Conservation (phyloP, 306 rosid genomes). For the Macrotyloma uniflorum region DNA sequence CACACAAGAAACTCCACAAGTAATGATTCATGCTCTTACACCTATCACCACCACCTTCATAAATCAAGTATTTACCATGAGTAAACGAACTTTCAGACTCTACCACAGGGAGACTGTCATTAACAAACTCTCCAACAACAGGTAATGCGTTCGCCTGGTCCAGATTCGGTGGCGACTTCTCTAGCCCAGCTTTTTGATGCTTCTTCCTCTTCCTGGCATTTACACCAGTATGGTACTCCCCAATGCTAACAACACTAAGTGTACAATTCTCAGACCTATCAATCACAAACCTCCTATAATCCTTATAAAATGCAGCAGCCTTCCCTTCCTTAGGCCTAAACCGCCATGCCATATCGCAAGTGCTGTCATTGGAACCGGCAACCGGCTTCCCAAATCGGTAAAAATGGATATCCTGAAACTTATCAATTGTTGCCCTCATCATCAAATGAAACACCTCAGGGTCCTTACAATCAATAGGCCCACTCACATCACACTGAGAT, state of each 20-base stretch:
- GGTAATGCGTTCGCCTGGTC: constrained; percentile 58
- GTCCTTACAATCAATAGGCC: constrained; percentile 79
- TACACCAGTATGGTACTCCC: constrained; percentile 84
- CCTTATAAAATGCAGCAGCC: constrained; percentile 88
- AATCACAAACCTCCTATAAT: constrained; percentile 89
- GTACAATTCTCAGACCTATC: constrained; percentile 69
- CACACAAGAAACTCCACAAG: constrained; percentile 98
- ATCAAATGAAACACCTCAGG: constrained; percentile 94
- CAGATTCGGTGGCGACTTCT: constrained; percentile 55
- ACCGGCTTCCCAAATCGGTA: constrained; percentile 86
- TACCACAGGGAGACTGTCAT: constrained; percentile 82
- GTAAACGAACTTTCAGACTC: constrained; percentile 85
- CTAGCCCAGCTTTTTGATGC: constrained; percentile 67
- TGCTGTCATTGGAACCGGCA: constrained; percentile 60
- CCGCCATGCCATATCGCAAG: constrained; percentile 99
- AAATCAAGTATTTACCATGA: constrained; percentile 75
- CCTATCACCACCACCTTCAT: constrained; percentile 83
- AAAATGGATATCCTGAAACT: constrained; percentile 90
- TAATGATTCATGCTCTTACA: constrained; percentile 98
- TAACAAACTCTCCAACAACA: constrained; percentile 83
- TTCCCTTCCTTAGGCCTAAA: constrained; percentile 98
- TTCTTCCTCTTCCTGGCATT: constrained; percentile 95
- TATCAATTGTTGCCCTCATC: constrained; percentile 88
- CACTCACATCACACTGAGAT: constrained; percentile 54
- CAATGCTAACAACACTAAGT: constrained; percentile 64